Percentiles rank a stretch among this genome's conserved stretches.
Conservation (phyloP, 306 rosid genomes). For the Notholithocarpus densiflorus region DNA sequence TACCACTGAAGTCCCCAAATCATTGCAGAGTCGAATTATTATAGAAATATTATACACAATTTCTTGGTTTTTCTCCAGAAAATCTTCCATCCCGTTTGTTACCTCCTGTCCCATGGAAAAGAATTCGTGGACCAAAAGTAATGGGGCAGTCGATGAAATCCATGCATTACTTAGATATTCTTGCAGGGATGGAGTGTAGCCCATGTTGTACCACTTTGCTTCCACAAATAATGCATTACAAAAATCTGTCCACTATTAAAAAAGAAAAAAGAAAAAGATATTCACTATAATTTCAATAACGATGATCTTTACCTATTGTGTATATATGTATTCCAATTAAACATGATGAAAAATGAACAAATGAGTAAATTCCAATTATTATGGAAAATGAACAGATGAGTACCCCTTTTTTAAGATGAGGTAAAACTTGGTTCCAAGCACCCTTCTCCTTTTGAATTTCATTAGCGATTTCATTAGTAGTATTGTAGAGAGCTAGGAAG, state of each 20-base stretch:
- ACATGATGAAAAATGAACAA: too few relatives aligned
- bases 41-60: conserved; percentile 29
- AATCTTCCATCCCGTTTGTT: conserved; percentile 10
- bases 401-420: too few relatives aligned
- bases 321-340: too few relatives aligned
- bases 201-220: conserved; percentile 1
- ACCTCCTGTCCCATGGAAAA: conserved; percentile 27
- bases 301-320: too few relatives aligned
- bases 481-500: too few relatives aligned
- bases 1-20: conserved; percentile 35
- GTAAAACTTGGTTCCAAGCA: too few relatives aligned
- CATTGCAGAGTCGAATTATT: conserved; percentile 35
- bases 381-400: too few relatives aligned
- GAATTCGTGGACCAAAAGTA: conserved; percentile 34
- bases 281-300: too few relatives aligned
- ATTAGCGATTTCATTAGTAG: too few relatives aligned
- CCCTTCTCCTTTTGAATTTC: too few relatives aligned
- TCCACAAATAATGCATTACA: background rate
- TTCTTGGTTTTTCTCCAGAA: conserved; percentile 13
- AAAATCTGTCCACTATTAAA: background rate
- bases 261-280: too few relatives aligned
- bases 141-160: conserved; percentile 54
- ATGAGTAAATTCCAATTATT: too few relatives aligned
- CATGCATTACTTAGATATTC: conserved; percentile 55
- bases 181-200: conserved; percentile 44